A percentile compares a stretch with the other conserved stretches of the same genome.
phyloP scores from a whole-genome alignment of 1,139 yeast genomes.

The Lodderomyces jiufengensis region DNA sequence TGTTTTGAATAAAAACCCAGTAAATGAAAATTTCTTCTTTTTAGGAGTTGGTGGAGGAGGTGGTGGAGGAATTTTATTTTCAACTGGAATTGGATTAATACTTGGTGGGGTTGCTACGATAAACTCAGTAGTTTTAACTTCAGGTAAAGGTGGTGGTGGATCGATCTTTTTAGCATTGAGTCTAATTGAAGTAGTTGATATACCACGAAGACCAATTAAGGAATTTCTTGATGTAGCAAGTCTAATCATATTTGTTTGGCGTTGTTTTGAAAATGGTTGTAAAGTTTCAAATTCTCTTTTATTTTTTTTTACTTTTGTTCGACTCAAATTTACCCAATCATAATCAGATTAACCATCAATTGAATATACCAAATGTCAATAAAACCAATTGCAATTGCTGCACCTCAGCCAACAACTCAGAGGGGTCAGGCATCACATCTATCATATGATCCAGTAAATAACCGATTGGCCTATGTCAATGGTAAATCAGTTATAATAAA shows the following conservation, averaged over 20 bases:
- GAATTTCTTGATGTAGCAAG: constrained; percentile 5
- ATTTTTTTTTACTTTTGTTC: not conserved
- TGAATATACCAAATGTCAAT: constrained; percentile 24
- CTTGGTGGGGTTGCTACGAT: constrained; percentile 8
- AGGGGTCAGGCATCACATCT: constrained; percentile 70
- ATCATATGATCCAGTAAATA: constrained; percentile 65
- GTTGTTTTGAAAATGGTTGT: not conserved
- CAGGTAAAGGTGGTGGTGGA: constrained; percentile 11
- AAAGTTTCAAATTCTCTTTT: not conserved
- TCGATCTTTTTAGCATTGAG: constrained; percentile 8
- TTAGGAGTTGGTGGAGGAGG: constrained; percentile 11
- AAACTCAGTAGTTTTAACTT: constrained; percentile 8
- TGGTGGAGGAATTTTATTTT: constrained; percentile 9
- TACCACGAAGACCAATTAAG: constrained; percentile 7
- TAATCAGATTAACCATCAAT: not conserved
- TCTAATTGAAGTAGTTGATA: constrained; percentile 10
- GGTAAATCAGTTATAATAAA: constrained; percentile 80
- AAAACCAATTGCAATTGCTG: constrained; percentile 35
- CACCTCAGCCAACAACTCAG: constrained; percentile 77
- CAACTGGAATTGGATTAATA: constrained; percentile 3
- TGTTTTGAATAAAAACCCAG: constrained; percentile 31
- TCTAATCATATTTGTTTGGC: constrained; percentile 10
- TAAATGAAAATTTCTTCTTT: constrained; percentile 32
- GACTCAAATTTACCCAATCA: constrained; percentile 7
- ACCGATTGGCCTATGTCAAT: constrained; percentile 73